Base-by-base conservation (phyloP, 176 grass and related monocot species). In the Cenchrus americanus region DNA sequence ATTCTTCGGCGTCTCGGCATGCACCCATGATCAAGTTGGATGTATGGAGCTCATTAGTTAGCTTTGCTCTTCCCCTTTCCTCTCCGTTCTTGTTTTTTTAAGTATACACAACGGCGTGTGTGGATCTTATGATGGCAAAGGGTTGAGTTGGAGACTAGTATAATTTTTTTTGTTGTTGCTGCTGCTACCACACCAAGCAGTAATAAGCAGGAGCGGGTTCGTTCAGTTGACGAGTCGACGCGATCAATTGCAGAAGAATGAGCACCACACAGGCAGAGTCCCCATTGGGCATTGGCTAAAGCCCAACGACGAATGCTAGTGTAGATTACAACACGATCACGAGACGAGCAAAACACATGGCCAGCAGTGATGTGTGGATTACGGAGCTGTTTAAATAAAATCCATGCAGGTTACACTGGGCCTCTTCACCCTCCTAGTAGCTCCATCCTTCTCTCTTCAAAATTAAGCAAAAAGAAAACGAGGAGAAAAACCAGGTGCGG, bases 281-380 rank as follows among this genome's bases (percentile, higher is more conserved):
- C 3, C 12, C 7, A 6, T 37, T 37, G 34, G 34, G 34, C 34
- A 37, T 75, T 24, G 48, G 19, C 41, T 22, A 14, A 58, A 3
- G 8, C 48, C 43, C 50, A 58, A 68, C 62, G 58, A 68, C 62
- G 58, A 69, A 69, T 42, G 49, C 27, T 30, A 30, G 27, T 34
- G 10, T 69, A 73, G 42, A 48, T 73, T 73, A 42, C 46, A 23
- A 60, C 57, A 8, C 57, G 57, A 60, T 19, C 6, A 24, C 24
- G 42, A 73, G 55, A 73, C n/a, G n/a, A n/a, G n/a, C 80, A 37
- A 30, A 60, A 37, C 66, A 32, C 47, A 58, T 46, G 50, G n/a
- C 9, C 14, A 17, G 3, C 24, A 40, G 43, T 62, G 44, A 8
- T 12, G 51, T 71, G 34, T 30, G 52, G 43, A 71, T 30, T 30